These are phyloP conservation scores for Colletotrichum truncatum DNA, from an alignment of 2,329 filamentous ascomycete genomes.

Conservation along the genomic window DNA sequence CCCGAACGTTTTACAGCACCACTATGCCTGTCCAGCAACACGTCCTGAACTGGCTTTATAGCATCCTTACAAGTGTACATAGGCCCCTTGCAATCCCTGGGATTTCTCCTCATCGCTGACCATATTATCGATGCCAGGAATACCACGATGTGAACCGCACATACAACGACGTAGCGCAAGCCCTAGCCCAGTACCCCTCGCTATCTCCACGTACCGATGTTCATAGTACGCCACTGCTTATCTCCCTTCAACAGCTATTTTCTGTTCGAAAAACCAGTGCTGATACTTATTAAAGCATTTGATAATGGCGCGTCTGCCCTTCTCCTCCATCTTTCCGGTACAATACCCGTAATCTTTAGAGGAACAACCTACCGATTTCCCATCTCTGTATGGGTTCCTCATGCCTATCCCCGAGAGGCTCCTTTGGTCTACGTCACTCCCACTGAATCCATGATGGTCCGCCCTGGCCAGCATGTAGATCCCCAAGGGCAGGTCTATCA, in stretches of 20 bases:
- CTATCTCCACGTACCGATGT: slow-evolving; percentile 91
- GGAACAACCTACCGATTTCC: slow-evolving; percentile 92
- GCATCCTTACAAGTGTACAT: slow-evolving; percentile 80
- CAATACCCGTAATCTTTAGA: slow-evolving; percentile 89
- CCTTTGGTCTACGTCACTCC: slow-evolving; percentile 91
- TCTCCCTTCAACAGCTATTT: too few relatives aligned
- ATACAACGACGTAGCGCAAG: slow-evolving; percentile 89
- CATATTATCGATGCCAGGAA: slow-evolving; percentile 66
- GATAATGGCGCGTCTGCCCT: slow-evolving; percentile 88
- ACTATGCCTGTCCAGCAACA: slow-evolving; percentile 83
- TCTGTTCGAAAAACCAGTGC: slow-evolving; percentile 22
- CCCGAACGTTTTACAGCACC: slow-evolving; percentile 8
- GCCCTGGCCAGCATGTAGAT: slow-evolving; percentile 94
- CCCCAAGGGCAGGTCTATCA: slow-evolving; percentile 94
- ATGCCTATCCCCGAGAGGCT: slow-evolving; percentile 85
- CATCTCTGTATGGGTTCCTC: slow-evolving; percentile 91
- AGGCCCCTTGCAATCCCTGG: neutral
- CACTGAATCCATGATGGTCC: slow-evolving; percentile 86
- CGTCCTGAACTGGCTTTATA: slow-evolving; percentile 95
- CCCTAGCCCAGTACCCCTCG: slow-evolving; percentile 80
- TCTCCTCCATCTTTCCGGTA: slow-evolving; percentile 86
- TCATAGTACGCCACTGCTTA: slow-evolving; percentile 73
- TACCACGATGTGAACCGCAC: slow-evolving; percentile 93
- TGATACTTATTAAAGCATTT: slow-evolving; percentile 69
- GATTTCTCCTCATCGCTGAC: neutral